Conservation (phyloP, 2,329 filamentous ascomycete species). For the Aspergillus sergii region DNA sequence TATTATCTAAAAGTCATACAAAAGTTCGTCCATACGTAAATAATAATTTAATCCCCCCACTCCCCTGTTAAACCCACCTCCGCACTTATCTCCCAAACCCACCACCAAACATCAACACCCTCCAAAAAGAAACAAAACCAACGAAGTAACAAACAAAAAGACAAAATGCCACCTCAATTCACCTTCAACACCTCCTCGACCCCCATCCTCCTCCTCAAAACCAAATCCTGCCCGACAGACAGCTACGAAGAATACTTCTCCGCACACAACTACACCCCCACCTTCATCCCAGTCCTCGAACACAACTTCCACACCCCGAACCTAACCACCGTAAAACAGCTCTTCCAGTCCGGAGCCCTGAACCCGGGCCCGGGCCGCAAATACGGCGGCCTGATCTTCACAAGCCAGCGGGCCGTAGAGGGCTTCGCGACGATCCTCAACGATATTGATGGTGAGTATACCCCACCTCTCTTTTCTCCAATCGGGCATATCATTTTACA, state of each 20-base stretch:
- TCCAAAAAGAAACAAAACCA: background rate
- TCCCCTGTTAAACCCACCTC: constrained; percentile 4
- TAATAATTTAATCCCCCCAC: background rate
- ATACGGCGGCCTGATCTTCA: constrained; percentile 54
- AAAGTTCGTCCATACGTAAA: background rate
- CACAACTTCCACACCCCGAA: constrained; percentile 44
- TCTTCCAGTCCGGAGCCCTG: constrained; percentile 39
- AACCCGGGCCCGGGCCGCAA: constrained; percentile 17
- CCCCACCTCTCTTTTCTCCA: too few relatives aligned
- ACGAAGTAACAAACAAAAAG: constrained; percentile 4
- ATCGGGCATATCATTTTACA: too few relatives aligned
- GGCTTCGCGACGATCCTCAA: constrained; percentile 40
- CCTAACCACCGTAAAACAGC: constrained; percentile 35
- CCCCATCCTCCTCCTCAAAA: constrained; percentile 53
- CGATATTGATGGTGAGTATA: constrained; percentile 25
- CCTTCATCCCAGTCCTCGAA: constrained; percentile 51
- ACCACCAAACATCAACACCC: background rate
- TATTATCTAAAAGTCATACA: background rate
- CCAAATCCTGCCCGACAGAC: constrained; percentile 48
- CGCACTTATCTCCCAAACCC: constrained; percentile 1
- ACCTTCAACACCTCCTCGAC: constrained; percentile 10
- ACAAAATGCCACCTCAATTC: constrained; percentile 3
- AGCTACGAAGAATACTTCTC: constrained; percentile 50
- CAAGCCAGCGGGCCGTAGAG: constrained; percentile 53
- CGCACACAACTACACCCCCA: constrained; percentile 33